These are phyloP conservation scores for Blastomyces gilchristii DNA, from an alignment of 2,329 filamentous ascomycete species.

Conservation along the genomic window DNA sequence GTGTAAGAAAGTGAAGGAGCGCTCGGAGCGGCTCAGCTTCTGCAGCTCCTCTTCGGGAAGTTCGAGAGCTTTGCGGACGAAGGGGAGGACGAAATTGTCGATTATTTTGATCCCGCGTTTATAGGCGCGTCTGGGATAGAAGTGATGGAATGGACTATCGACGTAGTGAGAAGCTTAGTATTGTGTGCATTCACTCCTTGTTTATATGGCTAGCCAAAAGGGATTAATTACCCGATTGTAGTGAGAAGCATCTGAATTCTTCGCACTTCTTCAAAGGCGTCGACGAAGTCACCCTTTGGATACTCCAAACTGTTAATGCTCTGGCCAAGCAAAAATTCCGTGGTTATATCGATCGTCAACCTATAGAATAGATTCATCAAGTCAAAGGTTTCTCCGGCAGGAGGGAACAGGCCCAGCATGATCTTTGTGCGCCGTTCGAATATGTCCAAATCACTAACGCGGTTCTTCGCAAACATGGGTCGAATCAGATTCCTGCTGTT, in stretches of 20 bases:
- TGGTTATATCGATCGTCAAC: conserved; percentile 66
- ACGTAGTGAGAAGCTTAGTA: neutral
- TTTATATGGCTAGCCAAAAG: neutral
- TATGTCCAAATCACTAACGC: conserved; percentile 63
- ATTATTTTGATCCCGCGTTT: conserved; percentile 51
- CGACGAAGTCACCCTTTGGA: conserved; percentile 58
- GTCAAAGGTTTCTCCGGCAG: conserved; percentile 33
- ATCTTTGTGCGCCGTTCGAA: conserved; percentile 65
- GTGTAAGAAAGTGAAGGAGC: conserved; percentile 64
- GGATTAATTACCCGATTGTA: neutral
- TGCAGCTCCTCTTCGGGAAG: conserved; percentile 58
- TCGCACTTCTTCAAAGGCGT: conserved; percentile 67
- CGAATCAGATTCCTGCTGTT: conserved; percentile 61
- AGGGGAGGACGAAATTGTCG: conserved; percentile 61
- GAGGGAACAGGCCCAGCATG: conserved; percentile 54
- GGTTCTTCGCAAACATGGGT: conserved; percentile 69
- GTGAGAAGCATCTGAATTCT: conserved; percentile 47
- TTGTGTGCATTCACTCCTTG: neutral
- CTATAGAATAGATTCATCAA: conserved; percentile 30
- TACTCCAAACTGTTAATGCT: conserved; percentile 50
- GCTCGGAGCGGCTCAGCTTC: conserved; percentile 55
- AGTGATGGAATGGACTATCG: conserved; percentile 43
- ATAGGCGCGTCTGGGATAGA: conserved; percentile 53
- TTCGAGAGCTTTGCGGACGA: conserved; percentile 58
- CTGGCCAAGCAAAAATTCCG: conserved; percentile 65